phyloP scores from a whole-genome alignment of 352 stramenopile species.

The Albugo laibachii region DNA sequence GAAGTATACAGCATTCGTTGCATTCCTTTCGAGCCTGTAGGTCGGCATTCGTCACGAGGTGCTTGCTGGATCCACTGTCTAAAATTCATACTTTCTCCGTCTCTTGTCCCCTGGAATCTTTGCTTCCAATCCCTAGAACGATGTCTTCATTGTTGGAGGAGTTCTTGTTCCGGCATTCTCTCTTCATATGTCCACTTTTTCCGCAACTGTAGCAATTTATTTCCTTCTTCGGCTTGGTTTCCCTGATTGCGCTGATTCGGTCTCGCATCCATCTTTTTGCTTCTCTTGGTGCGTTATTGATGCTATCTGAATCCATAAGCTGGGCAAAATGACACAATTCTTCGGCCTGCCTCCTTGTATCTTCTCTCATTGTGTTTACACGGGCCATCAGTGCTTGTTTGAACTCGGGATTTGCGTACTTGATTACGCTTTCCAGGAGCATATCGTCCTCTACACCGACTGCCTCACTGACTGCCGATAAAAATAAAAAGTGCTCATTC shows the following conservation, averaged over 20 bases:
- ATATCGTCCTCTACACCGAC: background rate
- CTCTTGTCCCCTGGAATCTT: background rate
- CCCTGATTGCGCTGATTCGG: background rate
- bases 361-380: background rate
- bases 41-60: background rate
- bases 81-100: background rate
- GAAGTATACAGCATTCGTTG: background rate
- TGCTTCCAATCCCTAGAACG: background rate
- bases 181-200: background rate
- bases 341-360: slow-evolving; percentile 2
- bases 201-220: background rate
- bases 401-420: slow-evolving; percentile 5
- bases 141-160: background rate
- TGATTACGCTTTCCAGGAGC: slow-evolving; percentile 8
- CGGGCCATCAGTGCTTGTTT: slow-evolving; percentile 3
- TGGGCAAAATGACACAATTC: slow-evolving; percentile 4
- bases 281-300: no score
- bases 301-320: background rate
- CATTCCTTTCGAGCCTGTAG: background rate
- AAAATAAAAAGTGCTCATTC: slow-evolving; percentile 4
- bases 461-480: slow-evolving; percentile 1
- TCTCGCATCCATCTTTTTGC: no score
- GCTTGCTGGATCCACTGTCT: background rate
- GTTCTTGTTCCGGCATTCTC: background rate
- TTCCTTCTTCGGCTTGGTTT: background rate